phyloP scores from a whole-genome alignment of 2,329 filamentous ascomycete species.

The Talaromyces sp. region DNA sequence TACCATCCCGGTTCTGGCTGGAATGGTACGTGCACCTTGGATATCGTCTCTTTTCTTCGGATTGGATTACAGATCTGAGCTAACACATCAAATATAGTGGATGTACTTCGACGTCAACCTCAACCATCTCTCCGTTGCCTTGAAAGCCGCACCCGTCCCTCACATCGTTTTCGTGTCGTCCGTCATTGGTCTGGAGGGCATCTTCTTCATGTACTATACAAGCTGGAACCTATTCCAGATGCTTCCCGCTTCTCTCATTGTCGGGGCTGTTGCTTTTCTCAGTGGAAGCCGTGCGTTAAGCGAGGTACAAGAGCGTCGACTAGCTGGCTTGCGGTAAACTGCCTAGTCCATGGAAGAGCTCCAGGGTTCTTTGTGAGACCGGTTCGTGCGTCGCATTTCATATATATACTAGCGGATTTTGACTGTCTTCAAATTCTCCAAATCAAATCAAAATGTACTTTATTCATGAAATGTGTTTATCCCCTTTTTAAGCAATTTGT shows the following conservation, averaged over 20 bases:
- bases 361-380: background rate
- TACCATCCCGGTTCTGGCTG: constrained; percentile 69
- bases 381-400: background rate
- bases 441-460: background rate
- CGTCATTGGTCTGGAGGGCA: constrained; percentile 78
- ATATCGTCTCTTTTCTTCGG: too few relatives aligned
- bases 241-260: constrained; percentile 66
- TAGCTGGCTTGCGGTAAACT: constrained; percentile 64
- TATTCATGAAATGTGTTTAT: background rate
- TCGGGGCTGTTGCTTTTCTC: constrained; percentile 70
- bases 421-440: background rate
- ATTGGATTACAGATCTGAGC: constrained; percentile 17
- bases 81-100: constrained; percentile 58
- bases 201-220: constrained; percentile 93
- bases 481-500: background rate
- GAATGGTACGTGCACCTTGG: constrained; percentile 51
- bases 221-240: constrained; percentile 89
- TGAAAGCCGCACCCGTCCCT: constrained; percentile 71
- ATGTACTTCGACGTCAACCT: constrained; percentile 75
- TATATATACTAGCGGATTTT: background rate
- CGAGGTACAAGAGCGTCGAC: constrained; percentile 83
- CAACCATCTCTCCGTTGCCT: constrained; percentile 69
- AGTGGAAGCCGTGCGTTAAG: constrained; percentile 86
- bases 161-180: constrained; percentile 84
- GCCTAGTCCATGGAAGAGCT: background rate